Evolutionary conservation across 345 rosid species (phyloP).

Genomic region (Ceriops zippeliana): DNA sequence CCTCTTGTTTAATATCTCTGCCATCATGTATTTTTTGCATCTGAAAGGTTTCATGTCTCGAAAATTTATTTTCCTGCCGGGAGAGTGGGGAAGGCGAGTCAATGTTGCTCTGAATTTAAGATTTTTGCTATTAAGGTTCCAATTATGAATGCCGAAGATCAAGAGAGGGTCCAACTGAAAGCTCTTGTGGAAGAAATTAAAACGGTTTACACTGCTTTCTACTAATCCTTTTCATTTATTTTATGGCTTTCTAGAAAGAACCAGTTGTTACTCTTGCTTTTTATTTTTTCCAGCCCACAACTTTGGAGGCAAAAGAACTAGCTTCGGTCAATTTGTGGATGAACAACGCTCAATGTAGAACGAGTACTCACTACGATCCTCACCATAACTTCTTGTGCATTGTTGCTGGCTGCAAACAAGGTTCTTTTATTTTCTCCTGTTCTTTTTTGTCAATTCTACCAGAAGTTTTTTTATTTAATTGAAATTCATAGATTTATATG

Average conservation of each 20-base stretch:
- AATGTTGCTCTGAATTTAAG: not conserved
- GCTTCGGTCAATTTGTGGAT: slow-evolving; percentile 89
- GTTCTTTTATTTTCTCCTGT: slow-evolving; percentile 29
- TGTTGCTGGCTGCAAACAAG: slow-evolving; percentile 76
- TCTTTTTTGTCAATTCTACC: slow-evolving; percentile 1
- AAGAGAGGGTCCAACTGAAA: slow-evolving; percentile 62
- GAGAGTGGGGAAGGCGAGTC: too few relatives aligned
- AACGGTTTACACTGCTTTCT: slow-evolving; percentile 34
- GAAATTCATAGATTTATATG: not conserved
- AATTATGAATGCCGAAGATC: slow-evolving; percentile 60
- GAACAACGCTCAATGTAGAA: slow-evolving; percentile 71
- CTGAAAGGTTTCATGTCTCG: too few relatives aligned
- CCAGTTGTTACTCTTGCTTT: slow-evolving; percentile 9
- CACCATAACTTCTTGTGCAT: slow-evolving; percentile 81
- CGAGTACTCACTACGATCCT: slow-evolving; percentile 88
- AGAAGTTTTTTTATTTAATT: not conserved
- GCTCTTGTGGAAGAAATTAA: slow-evolving; percentile 58
- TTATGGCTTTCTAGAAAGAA: not conserved
- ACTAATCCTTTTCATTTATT: not conserved
- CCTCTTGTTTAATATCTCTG: too few relatives aligned
- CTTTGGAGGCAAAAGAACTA: slow-evolving; percentile 51
- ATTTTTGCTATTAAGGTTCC: slow-evolving; percentile 44
- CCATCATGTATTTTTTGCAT: too few relatives aligned
- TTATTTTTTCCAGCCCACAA: slow-evolving; percentile 48
- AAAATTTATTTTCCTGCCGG: too few relatives aligned